Percentiles rank a stretch among this genome's conserved stretches.
These are phyloP conservation scores for Agaricus subrufescens DNA, from an alignment of 768 basidiomycete genomes.

Conservation along the genomic window DNA sequence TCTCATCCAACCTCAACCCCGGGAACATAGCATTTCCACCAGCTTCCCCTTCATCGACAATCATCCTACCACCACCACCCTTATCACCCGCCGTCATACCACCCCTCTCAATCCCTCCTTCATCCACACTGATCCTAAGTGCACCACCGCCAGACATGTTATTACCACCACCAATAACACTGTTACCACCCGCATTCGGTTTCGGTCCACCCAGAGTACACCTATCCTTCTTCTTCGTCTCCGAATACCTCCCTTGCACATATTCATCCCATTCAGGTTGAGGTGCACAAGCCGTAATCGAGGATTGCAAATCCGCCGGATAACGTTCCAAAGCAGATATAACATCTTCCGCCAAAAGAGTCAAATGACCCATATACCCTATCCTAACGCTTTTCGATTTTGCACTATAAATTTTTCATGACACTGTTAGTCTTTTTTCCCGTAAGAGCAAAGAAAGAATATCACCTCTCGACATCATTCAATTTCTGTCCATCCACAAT, in stretches of 20 bases:
- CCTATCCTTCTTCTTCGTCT: constrained; percentile 80
- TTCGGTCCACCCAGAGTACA: constrained; percentile 84
- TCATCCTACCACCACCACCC: constrained; percentile 37
- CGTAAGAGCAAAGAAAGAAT: background rate
- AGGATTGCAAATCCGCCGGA: constrained; percentile 68
- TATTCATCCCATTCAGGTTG: constrained; percentile 86
- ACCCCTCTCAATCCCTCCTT: constrained; percentile 13
- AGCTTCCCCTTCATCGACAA: background rate
- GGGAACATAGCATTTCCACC: background rate
- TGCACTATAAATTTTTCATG: constrained; percentile 31
- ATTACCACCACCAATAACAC: constrained; percentile 14
- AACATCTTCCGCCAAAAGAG: constrained; percentile 92
- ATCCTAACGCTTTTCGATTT: constrained; percentile 77
- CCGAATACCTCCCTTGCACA: constrained; percentile 77
- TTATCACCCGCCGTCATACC: constrained; percentile 25
- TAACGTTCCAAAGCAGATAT: constrained; percentile 86
- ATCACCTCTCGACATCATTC: constrained; percentile 73
- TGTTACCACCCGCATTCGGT: constrained; percentile 40
- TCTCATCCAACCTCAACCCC: constrained; percentile 4
- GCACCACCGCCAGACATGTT: constrained; percentile 9
- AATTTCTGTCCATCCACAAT: constrained; percentile 82
- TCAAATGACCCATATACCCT: constrained; percentile 97
- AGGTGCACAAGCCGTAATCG: constrained; percentile 60
- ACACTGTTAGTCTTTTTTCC: background rate
- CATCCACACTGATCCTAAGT: constrained; percentile 12